Conservation (phyloP, 345 rosid species). For the Citrus unshiu region DNA sequence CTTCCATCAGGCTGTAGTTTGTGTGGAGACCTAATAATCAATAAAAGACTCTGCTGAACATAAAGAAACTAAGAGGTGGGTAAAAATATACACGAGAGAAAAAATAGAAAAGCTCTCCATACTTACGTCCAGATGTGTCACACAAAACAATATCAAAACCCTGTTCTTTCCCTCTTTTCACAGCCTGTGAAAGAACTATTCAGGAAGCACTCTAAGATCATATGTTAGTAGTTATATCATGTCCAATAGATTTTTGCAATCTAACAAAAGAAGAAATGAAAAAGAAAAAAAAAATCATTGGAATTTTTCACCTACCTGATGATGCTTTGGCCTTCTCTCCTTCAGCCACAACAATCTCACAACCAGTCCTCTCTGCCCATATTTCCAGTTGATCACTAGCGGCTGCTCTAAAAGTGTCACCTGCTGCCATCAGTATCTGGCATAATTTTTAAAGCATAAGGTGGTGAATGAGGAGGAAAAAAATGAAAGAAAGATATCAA, state of each 20-base stretch:
- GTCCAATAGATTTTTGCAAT: neutral
- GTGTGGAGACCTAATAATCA: constrained; percentile 80
- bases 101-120: constrained; percentile 10
- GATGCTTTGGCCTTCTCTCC: constrained; percentile 80
- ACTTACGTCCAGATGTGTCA: constrained; percentile 97
- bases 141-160: constrained; percentile 86
- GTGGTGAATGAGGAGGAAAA: neutral
- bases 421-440: constrained; percentile 94
- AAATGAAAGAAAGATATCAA: neutral
- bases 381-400: constrained; percentile 95
- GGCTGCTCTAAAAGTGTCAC: constrained; percentile 99
- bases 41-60: constrained; percentile 6
- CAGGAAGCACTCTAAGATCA: constrained; percentile 52
- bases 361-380: constrained; percentile 93
- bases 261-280: neutral
- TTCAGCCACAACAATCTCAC: constrained; percentile 84
- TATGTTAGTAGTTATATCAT: constrained; percentile 23
- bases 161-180: constrained; percentile 82
- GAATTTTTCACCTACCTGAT: constrained; percentile 47
- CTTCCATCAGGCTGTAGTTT: constrained; percentile 94
- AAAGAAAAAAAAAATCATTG: neutral
- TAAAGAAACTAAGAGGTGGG: constrained; percentile 18
- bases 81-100: constrained; percentile 3
- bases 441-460: constrained; percentile 33
- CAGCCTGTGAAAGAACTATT: constrained; percentile 92